phyloP scores from a whole-genome alignment of 345 rosid genomes.

The Moricandia moricandioides region DNA sequence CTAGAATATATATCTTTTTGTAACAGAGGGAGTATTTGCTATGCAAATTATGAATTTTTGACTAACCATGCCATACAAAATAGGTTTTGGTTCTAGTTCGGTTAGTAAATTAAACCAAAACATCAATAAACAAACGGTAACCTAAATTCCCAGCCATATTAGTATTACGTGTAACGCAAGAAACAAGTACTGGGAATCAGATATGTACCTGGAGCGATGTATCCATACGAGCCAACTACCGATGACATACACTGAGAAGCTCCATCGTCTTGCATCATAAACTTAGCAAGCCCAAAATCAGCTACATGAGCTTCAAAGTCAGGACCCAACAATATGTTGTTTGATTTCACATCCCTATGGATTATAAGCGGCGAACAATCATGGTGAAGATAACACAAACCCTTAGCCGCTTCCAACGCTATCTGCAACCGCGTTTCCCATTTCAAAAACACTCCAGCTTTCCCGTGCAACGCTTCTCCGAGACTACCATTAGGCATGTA shows the following conservation, averaged over 20 bases:
- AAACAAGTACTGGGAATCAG: neutral
- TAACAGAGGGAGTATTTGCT: neutral
- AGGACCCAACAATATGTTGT: constrained; percentile 78
- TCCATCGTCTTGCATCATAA: constrained; percentile 67
- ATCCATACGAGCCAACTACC: constrained; percentile 92
- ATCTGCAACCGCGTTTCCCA: constrained; percentile 81
- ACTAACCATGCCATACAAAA: neutral
- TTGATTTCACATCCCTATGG: constrained; percentile 89
- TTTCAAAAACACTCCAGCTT: constrained; percentile 62
- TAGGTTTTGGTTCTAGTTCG: neutral
- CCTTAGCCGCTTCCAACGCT: constrained; percentile 85
- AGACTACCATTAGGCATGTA: constrained; percentile 53
- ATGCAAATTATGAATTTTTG: neutral
- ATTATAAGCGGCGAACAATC: constrained; percentile 87
- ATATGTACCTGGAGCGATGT: constrained; percentile 87
- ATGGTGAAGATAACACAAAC: constrained; percentile 89
- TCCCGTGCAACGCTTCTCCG: constrained; percentile 84
- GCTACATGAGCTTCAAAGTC: constrained; percentile 94
- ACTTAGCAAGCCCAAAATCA: constrained; percentile 92
- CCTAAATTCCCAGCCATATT: neutral
- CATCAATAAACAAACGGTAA: neutral
- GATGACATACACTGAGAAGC: constrained; percentile 95
- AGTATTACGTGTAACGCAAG: constrained; percentile 8
- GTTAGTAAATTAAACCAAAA: neutral
- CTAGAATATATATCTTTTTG: too few relatives aligned